phyloP scores from a whole-genome alignment of 306 rosid species.

The Lathyrus sativus region DNA sequence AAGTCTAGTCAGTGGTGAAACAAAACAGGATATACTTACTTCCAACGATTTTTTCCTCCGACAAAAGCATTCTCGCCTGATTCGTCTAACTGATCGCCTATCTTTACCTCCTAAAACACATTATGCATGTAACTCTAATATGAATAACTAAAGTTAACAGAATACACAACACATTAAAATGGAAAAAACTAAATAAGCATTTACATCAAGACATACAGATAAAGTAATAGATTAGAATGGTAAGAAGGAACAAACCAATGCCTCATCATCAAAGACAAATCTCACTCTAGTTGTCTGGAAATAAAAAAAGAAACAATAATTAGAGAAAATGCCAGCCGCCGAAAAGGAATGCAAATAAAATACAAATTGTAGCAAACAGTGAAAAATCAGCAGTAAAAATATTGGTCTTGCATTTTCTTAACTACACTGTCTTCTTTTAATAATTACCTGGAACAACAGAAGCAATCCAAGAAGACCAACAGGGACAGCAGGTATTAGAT shows the following conservation, averaged over 20 bases:
- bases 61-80: conserved; percentile 94
- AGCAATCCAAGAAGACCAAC: conserved; percentile 89
- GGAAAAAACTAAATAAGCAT: background rate
- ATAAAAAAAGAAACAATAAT: conserved; percentile 19
- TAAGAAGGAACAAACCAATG: conserved; percentile 70
- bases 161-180: background rate
- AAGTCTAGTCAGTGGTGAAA: conserved; percentile 15
- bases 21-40: conserved; percentile 52
- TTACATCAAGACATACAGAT: conserved; percentile 23
- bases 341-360: conserved; percentile 24
- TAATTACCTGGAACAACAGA: conserved; percentile 80
- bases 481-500: conserved; percentile 78
- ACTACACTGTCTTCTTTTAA: conserved; percentile 4
- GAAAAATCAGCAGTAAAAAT: conserved; percentile 10
- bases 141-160: conserved; percentile 15
- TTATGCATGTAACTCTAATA: conserved; percentile 4
- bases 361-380: conserved; percentile 1
- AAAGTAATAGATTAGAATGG: conserved; percentile 1
- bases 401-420: background rate
- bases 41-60: conserved; percentile 97
- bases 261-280: conserved; percentile 79
- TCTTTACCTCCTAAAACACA: conserved; percentile 75
- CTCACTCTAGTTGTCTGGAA: conserved; percentile 85
- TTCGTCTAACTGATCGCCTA: conserved; percentile 80
- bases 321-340: conserved; percentile 28